Conservation (phyloP, 768 basidiomycete species). For the Pulveroboletus ravenelii region DNA sequence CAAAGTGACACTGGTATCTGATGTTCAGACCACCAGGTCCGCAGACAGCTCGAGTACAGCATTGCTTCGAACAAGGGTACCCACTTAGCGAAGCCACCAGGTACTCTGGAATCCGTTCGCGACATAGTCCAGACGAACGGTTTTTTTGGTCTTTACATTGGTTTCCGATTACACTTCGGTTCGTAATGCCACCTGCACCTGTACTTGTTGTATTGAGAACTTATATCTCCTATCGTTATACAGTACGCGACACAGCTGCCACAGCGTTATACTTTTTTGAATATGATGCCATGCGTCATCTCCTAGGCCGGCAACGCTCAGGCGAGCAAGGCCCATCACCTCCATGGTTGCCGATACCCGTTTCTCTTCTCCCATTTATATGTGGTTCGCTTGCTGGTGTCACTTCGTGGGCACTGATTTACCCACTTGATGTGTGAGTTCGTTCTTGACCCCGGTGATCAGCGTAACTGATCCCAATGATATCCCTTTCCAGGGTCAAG, state of each 20-base stretch:
- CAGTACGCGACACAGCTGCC: constrained; percentile 85
- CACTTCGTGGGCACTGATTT: constrained; percentile 85
- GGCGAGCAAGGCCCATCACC: constrained; percentile 82
- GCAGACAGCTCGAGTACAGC: constrained; percentile 86
- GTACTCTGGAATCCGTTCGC: constrained; percentile 70
- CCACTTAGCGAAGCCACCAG: constrained; percentile 68
- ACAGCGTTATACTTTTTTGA: constrained; percentile 92
- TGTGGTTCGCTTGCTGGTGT: constrained; percentile 91
- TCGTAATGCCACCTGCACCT: constrained; percentile 22
- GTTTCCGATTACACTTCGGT: constrained; percentile 86
- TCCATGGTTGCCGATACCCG: constrained; percentile 79
- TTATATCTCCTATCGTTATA: constrained; percentile 4
- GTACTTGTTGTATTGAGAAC: not conserved
- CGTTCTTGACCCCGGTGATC: not conserved
- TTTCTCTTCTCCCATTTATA: constrained; percentile 79
- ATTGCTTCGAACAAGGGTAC: constrained; percentile 80
- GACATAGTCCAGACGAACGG: constrained; percentile 71
- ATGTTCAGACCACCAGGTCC: constrained; percentile 49
- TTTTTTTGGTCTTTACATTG: constrained; percentile 68
- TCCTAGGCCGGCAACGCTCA: constrained; percentile 70
- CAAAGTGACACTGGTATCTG: constrained; percentile 1
- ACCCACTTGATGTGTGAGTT: constrained; percentile 87
- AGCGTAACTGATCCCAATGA: not conserved
- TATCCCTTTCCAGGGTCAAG: constrained; percentile 57
- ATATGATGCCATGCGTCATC: constrained; percentile 87